Base-by-base conservation (phyloP, 1,284 basidiomycete species). In the Trichosporon inkin region DNA sequence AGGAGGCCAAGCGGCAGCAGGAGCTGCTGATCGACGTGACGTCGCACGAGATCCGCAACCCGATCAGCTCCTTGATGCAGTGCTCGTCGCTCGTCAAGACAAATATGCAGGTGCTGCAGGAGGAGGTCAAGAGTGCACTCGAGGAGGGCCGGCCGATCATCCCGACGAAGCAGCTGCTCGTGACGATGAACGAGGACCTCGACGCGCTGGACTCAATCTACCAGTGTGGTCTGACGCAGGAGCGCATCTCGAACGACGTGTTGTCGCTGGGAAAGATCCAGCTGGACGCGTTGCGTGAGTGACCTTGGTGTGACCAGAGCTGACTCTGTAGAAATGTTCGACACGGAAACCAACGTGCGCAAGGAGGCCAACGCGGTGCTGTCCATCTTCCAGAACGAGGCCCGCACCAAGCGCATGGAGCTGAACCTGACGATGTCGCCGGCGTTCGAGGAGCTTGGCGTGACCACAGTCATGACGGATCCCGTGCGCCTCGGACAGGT, bases 1-100 rank as follows among this genome's bases (percentile, higher is more conserved):
- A 77, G 60, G 76, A 73, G 40, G 75, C 74, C 6, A 73, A 74
- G 55, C 62, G 68, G 28, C 74, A 76, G 56, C 75, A 78, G 58
- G 75, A 76, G 57, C 65, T 79, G 6, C 59, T 79, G 28, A 75
- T 79, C 54, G 77, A 79, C 57, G 73, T 79, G 34, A 76, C 74
- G 1, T 75, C 72, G 69, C 63, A 62, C 61, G 77, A 79, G 58
- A 73, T 79, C 24, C 69, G 77, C 17, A 62, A 62, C 55, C 65
- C 67, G 22, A 69, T 59, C 53, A 59, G 55, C 44, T 61, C 39
- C 8, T 52, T 59, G 36, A 52, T 65, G 35, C 60, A 74, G 67
- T 77, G 76, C 58, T 74, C 74, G 1, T 68, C 71, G 10, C 62
- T 78, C 5, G 75, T 78, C 59, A 75, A 73, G 63, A 72, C 70